Conservation (phyloP, 1,139 yeast genomes). For the Eremothecium cymbalariae region DNA sequence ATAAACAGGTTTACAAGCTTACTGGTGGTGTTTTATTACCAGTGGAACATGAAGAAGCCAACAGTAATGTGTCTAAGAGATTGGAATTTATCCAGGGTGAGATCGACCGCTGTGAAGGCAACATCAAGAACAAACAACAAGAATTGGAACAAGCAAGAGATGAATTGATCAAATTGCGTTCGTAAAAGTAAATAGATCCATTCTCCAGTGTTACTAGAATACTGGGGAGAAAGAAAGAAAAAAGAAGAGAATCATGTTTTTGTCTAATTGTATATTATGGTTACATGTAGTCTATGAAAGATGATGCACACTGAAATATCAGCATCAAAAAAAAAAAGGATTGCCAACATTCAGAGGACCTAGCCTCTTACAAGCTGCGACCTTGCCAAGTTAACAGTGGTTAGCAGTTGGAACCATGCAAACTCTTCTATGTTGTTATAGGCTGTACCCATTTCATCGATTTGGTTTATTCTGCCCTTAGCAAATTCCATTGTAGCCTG, state of each 20-base stretch:
- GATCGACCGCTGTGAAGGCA: constrained; percentile 58
- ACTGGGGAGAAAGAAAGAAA: no score
- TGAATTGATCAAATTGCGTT: constrained; percentile 37
- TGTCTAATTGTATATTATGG: no score
- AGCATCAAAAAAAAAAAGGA: neutral
- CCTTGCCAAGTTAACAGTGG: constrained; percentile 58
- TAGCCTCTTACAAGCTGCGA: constrained; percentile 64
- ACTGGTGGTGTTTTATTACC: constrained; percentile 91
- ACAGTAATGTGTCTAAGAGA: constrained; percentile 74
- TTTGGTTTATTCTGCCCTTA: constrained; percentile 47
- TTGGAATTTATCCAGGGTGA: constrained; percentile 77
- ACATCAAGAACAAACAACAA: constrained; percentile 46
- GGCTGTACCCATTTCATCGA: constrained; percentile 49
- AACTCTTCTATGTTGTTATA: constrained; percentile 66
- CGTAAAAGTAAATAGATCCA: no score
- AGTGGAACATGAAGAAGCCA: constrained; percentile 77
- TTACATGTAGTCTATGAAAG: no score
- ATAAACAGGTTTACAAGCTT: constrained; percentile 72
- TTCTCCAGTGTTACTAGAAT: no score
- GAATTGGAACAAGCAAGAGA: constrained; percentile 44
- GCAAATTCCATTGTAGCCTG: constrained; percentile 58
- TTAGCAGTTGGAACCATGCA: constrained; percentile 60
- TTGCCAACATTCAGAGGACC: no score
- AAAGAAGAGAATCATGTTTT: no score
- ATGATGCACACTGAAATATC: no score